Conservation (phyloP, 2,329 filamentous ascomycete genomes). For the Alternaria sp. region DNA sequence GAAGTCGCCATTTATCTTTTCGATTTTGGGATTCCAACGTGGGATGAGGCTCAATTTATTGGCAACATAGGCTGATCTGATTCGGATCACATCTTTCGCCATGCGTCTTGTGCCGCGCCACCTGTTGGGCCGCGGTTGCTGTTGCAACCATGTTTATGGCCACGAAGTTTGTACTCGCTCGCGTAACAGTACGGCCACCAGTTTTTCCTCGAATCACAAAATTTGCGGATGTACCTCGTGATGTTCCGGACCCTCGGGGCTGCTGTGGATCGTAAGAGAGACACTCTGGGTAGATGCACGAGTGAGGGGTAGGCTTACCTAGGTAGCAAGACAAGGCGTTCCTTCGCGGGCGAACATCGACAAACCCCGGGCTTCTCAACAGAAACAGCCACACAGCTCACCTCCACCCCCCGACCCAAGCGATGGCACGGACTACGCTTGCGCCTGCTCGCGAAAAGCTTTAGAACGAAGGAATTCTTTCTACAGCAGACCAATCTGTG, state of each 20-base stretch:
- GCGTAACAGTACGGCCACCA: not conserved
- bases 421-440: no score
- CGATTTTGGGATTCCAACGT: not conserved
- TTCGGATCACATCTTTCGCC: not conserved
- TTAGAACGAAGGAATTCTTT: not conserved
- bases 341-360: not conserved
- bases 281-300: conserved; percentile 2
- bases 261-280: conserved; percentile 8
- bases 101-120: not conserved
- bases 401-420: not conserved
- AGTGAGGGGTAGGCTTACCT: conserved; percentile 14
- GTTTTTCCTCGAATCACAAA: conserved; percentile 16
- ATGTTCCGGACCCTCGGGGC: not conserved
- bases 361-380: not conserved
- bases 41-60: not conserved
- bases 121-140: not conserved
- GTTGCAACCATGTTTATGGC: not conserved
- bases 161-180: not conserved
- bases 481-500: not conserved
- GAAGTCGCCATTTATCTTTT: not conserved
- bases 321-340: conserved; percentile 1
- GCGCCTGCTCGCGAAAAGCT: not conserved
- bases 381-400: not conserved
- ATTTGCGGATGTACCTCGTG: not conserved
- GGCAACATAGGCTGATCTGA: not conserved